These are phyloP conservation scores for Penicillium sp. DNA, from an alignment of 2,329 filamentous ascomycete species.

Conservation along the genomic window DNA sequence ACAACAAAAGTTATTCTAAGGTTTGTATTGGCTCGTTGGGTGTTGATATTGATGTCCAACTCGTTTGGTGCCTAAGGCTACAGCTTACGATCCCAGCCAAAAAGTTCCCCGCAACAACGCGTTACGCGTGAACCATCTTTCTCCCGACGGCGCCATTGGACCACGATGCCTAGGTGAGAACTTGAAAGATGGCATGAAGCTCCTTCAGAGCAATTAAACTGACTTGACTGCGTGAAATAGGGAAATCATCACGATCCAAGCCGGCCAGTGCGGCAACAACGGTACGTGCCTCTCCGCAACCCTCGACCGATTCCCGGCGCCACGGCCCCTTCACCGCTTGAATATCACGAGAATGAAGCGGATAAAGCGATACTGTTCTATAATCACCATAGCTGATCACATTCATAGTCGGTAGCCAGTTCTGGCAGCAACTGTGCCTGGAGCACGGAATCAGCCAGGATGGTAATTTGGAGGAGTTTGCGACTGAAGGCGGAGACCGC, in stretches of 20 bases:
- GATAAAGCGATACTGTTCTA: neutral
- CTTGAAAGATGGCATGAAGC: neutral
- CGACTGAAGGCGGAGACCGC: conserved; percentile 93
- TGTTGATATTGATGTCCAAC: conserved; percentile 10
- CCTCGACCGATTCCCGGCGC: conserved; percentile 17
- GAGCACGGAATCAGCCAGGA: conserved; percentile 98
- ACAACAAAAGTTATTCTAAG: neutral
- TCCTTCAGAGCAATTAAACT: neutral
- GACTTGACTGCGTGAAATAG: conserved; percentile 48
- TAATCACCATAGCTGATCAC: conserved; percentile 31
- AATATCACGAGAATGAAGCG: neutral
- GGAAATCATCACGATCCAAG: conserved; percentile 99
- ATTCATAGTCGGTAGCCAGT: conserved; percentile 81
- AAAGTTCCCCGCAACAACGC: conserved; percentile 37
- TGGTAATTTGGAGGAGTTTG: conserved; percentile 96
- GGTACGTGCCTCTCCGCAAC: conserved; percentile 61
- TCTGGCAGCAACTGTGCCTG: conserved; percentile 98
- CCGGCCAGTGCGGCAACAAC: conserved; percentile 99
- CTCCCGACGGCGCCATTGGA: conserved; percentile 28
- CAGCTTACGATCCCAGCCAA: conserved; percentile 15
- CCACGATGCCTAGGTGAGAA: conserved; percentile 42
- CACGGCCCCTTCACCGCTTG: neutral
- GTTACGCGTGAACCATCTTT: conserved; percentile 33
- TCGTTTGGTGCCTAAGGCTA: conserved; percentile 27
- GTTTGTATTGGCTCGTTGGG: neutral